These are phyloP conservation scores for Talaromyces wortmannii DNA, from an alignment of 495 filamentous ascomycete species.

Conservation along the genomic window DNA sequence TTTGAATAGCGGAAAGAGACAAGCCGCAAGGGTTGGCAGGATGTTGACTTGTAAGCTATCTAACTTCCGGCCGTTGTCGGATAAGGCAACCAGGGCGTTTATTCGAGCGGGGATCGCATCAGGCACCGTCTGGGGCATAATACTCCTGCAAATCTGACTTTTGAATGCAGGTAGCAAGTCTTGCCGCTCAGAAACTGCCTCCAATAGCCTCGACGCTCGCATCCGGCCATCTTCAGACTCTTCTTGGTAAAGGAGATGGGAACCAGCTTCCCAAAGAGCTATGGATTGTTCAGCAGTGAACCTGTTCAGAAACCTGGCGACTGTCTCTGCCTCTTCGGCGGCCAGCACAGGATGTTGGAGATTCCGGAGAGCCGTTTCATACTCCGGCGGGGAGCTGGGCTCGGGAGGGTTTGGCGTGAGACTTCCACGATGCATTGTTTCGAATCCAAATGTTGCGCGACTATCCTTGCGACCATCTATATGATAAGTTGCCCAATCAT, in stretches of 20 bases:
- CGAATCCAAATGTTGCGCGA: conserved; percentile 24
- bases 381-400: conserved; percentile 31
- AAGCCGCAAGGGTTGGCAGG: conserved; percentile 33
- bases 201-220: conserved; percentile 27
- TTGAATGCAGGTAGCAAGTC: conserved; percentile 31
- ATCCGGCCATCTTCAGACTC: conserved; percentile 30
- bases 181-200: conserved; percentile 32
- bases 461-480: conserved; percentile 24
- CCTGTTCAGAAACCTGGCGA: conserved; percentile 25
- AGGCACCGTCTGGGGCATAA: conserved; percentile 24
- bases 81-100: conserved; percentile 33
- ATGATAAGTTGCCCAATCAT: conserved; percentile 21
- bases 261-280: conserved; percentile 34
- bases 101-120: conserved; percentile 34
- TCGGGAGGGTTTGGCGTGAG: conserved; percentile 39
- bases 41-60: conserved; percentile 31
- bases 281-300: conserved; percentile 35
- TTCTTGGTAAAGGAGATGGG: conserved; percentile 31
- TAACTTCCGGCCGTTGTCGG: conserved; percentile 38
- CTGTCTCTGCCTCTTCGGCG: conserved; percentile 32
- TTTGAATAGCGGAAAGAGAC: conserved; percentile 34
- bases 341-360: conserved; percentile 31
- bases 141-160: conserved; percentile 28
- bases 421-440: conserved; percentile 41
- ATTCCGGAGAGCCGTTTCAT: conserved; percentile 27